Conservation (phyloP, 306 rosid genomes). For the Prunus persica region Prunus_persica_NCBIv2 NC_034014.1:25089501-25090000, state of each 20-base stretch:
- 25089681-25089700: conserved; percentile 79
- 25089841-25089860: conserved; percentile 46
- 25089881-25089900: conserved; percentile 48
- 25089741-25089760: conserved; percentile 61
- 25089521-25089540: conserved; percentile 78
- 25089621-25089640: conserved; percentile 80
- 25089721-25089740: conserved; percentile 75
- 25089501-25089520: conserved; percentile 84
- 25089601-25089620: conserved; percentile 61
- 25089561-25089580: conserved; percentile 73
- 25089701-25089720: conserved; percentile 86
- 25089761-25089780: conserved; percentile 47
- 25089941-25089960: conserved; percentile 89
- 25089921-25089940: conserved; percentile 90
- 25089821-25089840: conserved; percentile 39
- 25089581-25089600: conserved; percentile 65
- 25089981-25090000: conserved; percentile 62
- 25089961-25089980: conserved; percentile 89
- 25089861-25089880: conserved; percentile 61
- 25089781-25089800: conserved; percentile 24
- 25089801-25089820: conserved; percentile 23
- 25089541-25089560: conserved; percentile 75
- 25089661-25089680: conserved; percentile 59
- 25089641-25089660: conserved; percentile 67
- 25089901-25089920: conserved; percentile 56